Evolutionary conservation across 2,329 filamentous ascomycete genomes (phyloP).

Genomic region (Karstenula rhodostoma): DNA sequence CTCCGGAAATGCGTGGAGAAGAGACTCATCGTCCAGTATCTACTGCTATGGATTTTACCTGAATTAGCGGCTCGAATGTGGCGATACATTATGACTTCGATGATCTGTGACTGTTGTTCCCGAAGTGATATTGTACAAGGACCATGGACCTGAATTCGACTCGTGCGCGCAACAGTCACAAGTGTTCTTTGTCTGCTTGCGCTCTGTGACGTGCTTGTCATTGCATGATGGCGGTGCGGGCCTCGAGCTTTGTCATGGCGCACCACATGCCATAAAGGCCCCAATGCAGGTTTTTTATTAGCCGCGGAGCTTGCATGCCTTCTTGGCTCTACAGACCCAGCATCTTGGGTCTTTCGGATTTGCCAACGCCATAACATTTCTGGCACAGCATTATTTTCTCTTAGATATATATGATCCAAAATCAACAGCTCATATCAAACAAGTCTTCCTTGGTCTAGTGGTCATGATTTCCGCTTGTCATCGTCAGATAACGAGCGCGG

Average conservation of each 20-base stretch:
- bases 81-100: conserved; percentile 51
- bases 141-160: too few species aligned
- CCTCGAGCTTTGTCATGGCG: too few species aligned
- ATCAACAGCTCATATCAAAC: not conserved
- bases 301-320: not conserved
- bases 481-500: conserved; percentile 26
- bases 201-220: too few species aligned
- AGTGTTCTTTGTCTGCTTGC: too few species aligned
- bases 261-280: too few species aligned
- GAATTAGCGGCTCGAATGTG: conserved; percentile 61
- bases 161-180: too few species aligned
- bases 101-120: not conserved
- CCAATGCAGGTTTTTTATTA: too few species aligned
- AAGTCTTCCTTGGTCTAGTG: conserved; percentile 35
- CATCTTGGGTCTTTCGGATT: too few species aligned
- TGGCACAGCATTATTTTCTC: too few species aligned
- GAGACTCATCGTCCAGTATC: conserved; percentile 58
- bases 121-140: too few species aligned
- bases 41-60: conserved; percentile 59
- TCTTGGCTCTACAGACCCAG: not conserved
- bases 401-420: conserved; percentile 1
- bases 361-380: too few species aligned
- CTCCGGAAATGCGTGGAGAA: conserved; percentile 53
- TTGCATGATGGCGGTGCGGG: too few species aligned
- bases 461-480: conserved; percentile 34